phyloP scores from a whole-genome alignment of 2,329 filamentous ascomycete genomes.

The Trichoderma sp. region DNA sequence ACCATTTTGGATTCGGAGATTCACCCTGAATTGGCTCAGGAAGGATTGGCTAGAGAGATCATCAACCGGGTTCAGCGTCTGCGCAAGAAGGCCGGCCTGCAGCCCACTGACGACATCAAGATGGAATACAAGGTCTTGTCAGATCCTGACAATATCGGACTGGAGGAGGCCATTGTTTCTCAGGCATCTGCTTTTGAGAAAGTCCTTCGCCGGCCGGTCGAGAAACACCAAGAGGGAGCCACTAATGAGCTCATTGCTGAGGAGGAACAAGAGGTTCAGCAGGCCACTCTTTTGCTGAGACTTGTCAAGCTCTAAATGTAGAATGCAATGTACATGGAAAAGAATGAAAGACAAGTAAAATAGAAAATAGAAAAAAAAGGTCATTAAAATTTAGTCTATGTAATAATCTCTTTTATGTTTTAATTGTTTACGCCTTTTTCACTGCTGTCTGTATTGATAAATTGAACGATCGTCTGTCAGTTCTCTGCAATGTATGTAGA shows the following conservation, averaged over 20 bases:
- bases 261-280: conserved; percentile 84
- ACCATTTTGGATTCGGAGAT: conserved; percentile 83
- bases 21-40: conserved; percentile 82
- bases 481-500: background rate
- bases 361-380: background rate
- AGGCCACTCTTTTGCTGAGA: conserved; percentile 76
- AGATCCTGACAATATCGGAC: conserved; percentile 75
- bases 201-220: conserved; percentile 73
- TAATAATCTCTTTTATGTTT: background rate
- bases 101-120: conserved; percentile 89
- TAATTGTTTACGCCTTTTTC: conserved; percentile 14
- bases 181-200: conserved; percentile 73
- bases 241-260: conserved; percentile 63
- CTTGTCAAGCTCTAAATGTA: conserved; percentile 61
- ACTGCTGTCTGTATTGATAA: background rate
- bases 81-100: conserved; percentile 88
- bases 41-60: conserved; percentile 88
- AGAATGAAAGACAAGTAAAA: background rate
- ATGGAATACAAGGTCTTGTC: conserved; percentile 87
- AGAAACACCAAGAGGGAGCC: conserved; percentile 41
- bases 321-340: background rate
- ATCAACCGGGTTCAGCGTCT: conserved; percentile 91
- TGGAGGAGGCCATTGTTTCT: conserved; percentile 68
- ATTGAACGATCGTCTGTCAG: background rate
- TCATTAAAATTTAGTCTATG: conserved; percentile 15